A percentile compares a stretch with the other conserved stretches of the same genome.
Conservation (phyloP, 1,284 basidiomycete species). For the Retiboletus flavoniger region DNA sequence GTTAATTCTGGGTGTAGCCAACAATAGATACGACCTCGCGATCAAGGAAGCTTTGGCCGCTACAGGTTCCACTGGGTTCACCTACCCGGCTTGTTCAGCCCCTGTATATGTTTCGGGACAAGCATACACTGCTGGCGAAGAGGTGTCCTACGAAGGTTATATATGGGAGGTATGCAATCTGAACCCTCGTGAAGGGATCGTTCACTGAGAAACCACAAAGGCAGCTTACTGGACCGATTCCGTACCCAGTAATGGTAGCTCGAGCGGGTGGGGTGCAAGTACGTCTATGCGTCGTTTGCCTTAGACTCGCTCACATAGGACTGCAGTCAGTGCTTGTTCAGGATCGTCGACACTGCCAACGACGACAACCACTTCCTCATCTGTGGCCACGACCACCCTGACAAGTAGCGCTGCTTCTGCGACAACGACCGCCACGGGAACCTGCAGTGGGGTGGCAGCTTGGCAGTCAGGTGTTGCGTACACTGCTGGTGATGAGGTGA, state of each 20-base stretch:
- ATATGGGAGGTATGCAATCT: slow-evolving; percentile 55
- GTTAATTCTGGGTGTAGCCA: slow-evolving; percentile 40
- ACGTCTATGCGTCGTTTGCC: slow-evolving; percentile 27
- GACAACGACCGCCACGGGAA: slow-evolving; percentile 35
- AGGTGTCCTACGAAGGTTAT: slow-evolving; percentile 59
- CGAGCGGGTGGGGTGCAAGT: slow-evolving; percentile 66
- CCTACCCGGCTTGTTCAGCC: slow-evolving; percentile 59
- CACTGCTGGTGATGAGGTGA: slow-evolving; percentile 48
- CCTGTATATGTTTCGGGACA: slow-evolving; percentile 50
- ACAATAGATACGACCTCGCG: slow-evolving; percentile 56
- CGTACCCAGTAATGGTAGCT: slow-evolving; percentile 48
- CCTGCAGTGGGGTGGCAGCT: slow-evolving; percentile 49
- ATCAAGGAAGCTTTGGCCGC: slow-evolving; percentile 61
- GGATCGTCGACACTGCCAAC: slow-evolving; percentile 21
- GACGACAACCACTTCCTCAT: slow-evolving; percentile 14
- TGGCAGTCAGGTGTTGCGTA: slow-evolving; percentile 51
- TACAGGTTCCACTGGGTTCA: slow-evolving; percentile 66
- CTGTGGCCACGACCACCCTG: slow-evolving; percentile 3
- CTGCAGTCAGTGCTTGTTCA: slow-evolving; percentile 50
- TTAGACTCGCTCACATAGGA: slow-evolving; percentile 2
- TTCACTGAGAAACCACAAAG: slow-evolving; percentile 30
- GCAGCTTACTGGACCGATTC: slow-evolving; percentile 59
- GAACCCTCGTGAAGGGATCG: background rate
- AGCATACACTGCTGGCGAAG: slow-evolving; percentile 49
- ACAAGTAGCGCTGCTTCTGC: slow-evolving; percentile 27